Evolutionary conservation across 768 basidiomycete genomes (phyloP).

Genomic region (Kwoniella mangroviensis): DNA sequence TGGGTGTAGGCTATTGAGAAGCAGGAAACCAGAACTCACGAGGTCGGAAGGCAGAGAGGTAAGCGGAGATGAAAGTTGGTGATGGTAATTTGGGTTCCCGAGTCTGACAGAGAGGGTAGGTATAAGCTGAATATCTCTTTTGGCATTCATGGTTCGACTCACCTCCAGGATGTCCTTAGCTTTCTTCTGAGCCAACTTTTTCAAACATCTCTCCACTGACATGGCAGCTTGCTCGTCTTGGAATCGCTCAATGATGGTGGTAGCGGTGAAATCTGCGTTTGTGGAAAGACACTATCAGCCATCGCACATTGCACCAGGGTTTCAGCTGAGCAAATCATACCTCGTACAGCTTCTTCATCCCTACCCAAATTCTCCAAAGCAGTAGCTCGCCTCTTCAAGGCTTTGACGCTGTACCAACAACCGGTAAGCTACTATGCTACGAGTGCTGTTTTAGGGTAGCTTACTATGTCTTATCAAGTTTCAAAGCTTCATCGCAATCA

Average conservation of each 20-base stretch:
- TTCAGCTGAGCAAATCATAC: constrained; percentile 60
- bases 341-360: constrained; percentile 77
- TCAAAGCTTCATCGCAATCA: constrained; percentile 88
- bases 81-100: constrained; percentile 86
- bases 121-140: background rate
- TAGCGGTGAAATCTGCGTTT: constrained; percentile 85
- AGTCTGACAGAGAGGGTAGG: constrained; percentile 58
- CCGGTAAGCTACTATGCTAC: background rate
- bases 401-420: constrained; percentile 63
- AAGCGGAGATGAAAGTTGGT: constrained; percentile 87
- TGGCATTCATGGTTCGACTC: constrained; percentile 13
- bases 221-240: constrained; percentile 75
- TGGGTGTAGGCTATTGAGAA: no score
- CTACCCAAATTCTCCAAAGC: constrained; percentile 78
- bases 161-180: constrained; percentile 74
- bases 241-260: constrained; percentile 92
- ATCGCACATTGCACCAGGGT: no score
- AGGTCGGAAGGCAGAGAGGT: constrained; percentile 94
- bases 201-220: constrained; percentile 89
- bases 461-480: constrained; percentile 74
- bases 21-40: constrained; percentile 62
- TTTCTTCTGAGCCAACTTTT: constrained; percentile 74
- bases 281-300: background rate
- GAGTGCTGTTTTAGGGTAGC: constrained; percentile 4
- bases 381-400: constrained; percentile 80